These are phyloP conservation scores for Encephalitozoon intestinalis DNA, from an alignment of 371 early-diverging fungal species.

Conservation along the genomic window DNA sequence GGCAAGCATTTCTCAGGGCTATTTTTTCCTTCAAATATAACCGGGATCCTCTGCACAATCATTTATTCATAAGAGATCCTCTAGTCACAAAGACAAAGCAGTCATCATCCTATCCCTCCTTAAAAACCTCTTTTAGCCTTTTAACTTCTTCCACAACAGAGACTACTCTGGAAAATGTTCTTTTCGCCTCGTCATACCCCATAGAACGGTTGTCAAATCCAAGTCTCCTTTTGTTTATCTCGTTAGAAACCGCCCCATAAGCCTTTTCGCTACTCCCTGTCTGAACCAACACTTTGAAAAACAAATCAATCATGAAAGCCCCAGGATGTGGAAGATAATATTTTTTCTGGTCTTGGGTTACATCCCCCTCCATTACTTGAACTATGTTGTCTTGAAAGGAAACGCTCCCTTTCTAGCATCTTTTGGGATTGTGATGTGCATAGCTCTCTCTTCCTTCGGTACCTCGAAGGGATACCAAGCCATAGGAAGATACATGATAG, in stretches of 20 bases:
- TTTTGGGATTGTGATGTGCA: slow-evolving; percentile 53
- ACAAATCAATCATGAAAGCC: slow-evolving; percentile 17
- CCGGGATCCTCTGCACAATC: neutral
- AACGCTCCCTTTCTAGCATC: slow-evolving; percentile 23
- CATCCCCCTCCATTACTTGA: neutral
- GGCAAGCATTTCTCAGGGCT: slow-evolving; percentile 3
- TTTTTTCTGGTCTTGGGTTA: neutral
- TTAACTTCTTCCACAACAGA: neutral
- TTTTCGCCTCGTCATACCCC: neutral
- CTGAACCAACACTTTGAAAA: neutral
- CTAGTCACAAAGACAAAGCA: neutral
- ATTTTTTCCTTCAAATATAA: slow-evolving; percentile 10
- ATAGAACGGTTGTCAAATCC: neutral
- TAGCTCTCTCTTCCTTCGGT: slow-evolving; percentile 53
- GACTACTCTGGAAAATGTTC: neutral
- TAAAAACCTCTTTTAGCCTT: neutral
- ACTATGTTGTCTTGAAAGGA: neutral
- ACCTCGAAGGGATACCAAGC: slow-evolving; percentile 50
- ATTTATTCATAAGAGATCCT: neutral
- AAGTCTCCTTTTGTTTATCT: slow-evolving; percentile 20
- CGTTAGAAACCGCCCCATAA: neutral
- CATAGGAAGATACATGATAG: slow-evolving; percentile 56
- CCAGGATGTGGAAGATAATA: slow-evolving; percentile 3
- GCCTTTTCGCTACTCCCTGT: slow-evolving; percentile 12
- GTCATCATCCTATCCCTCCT: neutral